These are phyloP conservation scores for Ascochyta clinopodiicola DNA, from an alignment of 2,329 filamentous ascomycete species.

Conservation along the genomic window DNA sequence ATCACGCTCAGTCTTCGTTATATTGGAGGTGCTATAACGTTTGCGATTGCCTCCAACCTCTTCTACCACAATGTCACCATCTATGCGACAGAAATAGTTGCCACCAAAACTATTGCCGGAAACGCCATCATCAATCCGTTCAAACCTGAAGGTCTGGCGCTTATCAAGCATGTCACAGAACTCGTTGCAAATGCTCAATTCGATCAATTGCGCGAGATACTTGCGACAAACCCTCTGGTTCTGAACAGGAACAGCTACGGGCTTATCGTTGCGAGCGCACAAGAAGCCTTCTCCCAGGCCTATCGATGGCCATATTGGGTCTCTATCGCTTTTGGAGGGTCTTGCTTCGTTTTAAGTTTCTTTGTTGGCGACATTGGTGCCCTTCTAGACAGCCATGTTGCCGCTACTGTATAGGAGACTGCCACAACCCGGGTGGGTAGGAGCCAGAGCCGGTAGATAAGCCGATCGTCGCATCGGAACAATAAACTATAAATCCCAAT, in stretches of 20 bases:
- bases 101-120: constrained; percentile 55
- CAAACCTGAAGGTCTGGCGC: constrained; percentile 51
- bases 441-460: too few relatives aligned
- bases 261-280: constrained; percentile 60
- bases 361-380: constrained; percentile 64
- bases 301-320: constrained; percentile 69
- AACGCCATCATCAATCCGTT: constrained; percentile 53
- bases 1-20: constrained; percentile 73
- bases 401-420: constrained; percentile 5
- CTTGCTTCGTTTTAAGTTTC: constrained; percentile 63
- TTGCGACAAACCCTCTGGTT: constrained; percentile 53
- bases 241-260: constrained; percentile 52
- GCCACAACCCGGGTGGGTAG: too few relatives aligned
- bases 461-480: too few relatives aligned
- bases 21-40: constrained; percentile 70
- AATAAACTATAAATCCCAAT: too few relatives aligned
- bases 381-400: constrained; percentile 28
- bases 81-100: constrained; percentile 31
- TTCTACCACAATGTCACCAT: constrained; percentile 36
- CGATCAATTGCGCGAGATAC: constrained; percentile 50
- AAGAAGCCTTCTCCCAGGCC: constrained; percentile 62
- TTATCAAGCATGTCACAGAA: constrained; percentile 53
- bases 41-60: constrained; percentile 56
- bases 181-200: constrained; percentile 52
- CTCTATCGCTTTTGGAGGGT: constrained; percentile 66